Base-by-base conservation (phyloP, 2,329 filamentous ascomycete species). In the Myriosclerotinia scirpicola region DNA sequence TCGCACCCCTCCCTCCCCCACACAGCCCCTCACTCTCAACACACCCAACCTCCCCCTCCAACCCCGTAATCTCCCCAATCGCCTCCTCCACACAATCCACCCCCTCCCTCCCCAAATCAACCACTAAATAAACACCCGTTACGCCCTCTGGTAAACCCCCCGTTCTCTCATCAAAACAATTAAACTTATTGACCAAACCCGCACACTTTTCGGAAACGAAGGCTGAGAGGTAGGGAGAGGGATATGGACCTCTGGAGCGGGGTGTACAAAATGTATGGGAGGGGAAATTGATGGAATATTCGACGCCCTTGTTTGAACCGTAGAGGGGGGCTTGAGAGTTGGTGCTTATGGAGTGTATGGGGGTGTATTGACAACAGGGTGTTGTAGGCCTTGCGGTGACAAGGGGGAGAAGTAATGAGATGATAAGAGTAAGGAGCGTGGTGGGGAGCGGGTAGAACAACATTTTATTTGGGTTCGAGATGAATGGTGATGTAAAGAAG, bases 81-180 rank as follows among this genome's bases (percentile, higher is more conserved):
- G 20, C 42, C 12, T 60, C 20, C 7, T 17, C 3, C 7, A 48
- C 30, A 11, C 26, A 17, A 11, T 60, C 12, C 3, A 8, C 5
- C 4, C 12, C 30, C 4, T 58, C 42, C 2, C 3, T 26, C 5
- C 15, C 8, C 14, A 48, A 11, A 9, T 22, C 1, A 17, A 48
- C 3, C 4, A 22, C 7, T 5, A 48, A 5, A 11, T 60, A 60
- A 1, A 36, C 42, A 15, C 20, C 30, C 20, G 20, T n/a, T 36
- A n/a, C 11, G 1, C 1, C 9, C 3, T 36, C 1, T 0, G 20
- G 11, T 2, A 34, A 34, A 0, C 20, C 30, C 4, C 26, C 3
- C 0, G 17, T 48, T 46, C 12, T n/a, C 2, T 0, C 1, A n/a
- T 59, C 11, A 34, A 12, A 9, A n/a, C 11, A 59, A n/a, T 6